Conservation (phyloP, 2,329 filamentous ascomycete genomes). For the Calonectria honghensis region DNA sequence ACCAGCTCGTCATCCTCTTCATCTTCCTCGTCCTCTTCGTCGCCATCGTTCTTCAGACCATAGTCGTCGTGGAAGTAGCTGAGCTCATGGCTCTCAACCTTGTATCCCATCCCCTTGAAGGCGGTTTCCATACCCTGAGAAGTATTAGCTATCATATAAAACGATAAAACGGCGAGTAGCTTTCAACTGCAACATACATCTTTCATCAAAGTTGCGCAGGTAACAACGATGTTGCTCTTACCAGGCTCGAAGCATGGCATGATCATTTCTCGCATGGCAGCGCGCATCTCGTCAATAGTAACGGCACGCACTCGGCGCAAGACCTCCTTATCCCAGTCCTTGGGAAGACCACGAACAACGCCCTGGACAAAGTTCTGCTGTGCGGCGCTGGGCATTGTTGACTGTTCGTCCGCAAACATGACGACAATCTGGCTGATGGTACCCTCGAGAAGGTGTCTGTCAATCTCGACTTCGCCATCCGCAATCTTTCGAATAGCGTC, state of each 20-base stretch:
- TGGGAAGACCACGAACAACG: slow-evolving; percentile 84
- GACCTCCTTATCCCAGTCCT: slow-evolving; percentile 86
- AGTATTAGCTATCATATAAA: slow-evolving; percentile 39
- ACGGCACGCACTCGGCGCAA: slow-evolving; percentile 86
- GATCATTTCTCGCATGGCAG: slow-evolving; percentile 83
- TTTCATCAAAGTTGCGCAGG: slow-evolving; percentile 88
- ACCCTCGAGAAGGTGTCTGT: slow-evolving; percentile 89
- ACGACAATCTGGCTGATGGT: slow-evolving; percentile 94
- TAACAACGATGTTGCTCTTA: slow-evolving; percentile 89
- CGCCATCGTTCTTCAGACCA: slow-evolving; percentile 82
- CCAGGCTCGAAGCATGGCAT: slow-evolving; percentile 87
- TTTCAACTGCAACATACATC: slow-evolving; percentile 76
- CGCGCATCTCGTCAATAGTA: slow-evolving; percentile 83
- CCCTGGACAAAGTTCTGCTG: slow-evolving; percentile 88
- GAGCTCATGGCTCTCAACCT: slow-evolving; percentile 82
- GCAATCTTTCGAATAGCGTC: slow-evolving; percentile 85
- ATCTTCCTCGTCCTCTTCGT: slow-evolving; percentile 70
- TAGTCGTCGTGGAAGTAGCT: slow-evolving; percentile 93
- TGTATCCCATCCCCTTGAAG: slow-evolving; percentile 86
- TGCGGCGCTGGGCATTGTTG: slow-evolving; percentile 88
- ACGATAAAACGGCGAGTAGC: not conserved
- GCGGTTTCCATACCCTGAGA: slow-evolving; percentile 82
- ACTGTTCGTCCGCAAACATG: slow-evolving; percentile 89
- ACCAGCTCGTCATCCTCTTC: slow-evolving; percentile 61
- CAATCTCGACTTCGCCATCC: slow-evolving; percentile 81